phyloP scores from a whole-genome alignment of 139 green algal genomes.

The Chlorella sp. region DNA sequence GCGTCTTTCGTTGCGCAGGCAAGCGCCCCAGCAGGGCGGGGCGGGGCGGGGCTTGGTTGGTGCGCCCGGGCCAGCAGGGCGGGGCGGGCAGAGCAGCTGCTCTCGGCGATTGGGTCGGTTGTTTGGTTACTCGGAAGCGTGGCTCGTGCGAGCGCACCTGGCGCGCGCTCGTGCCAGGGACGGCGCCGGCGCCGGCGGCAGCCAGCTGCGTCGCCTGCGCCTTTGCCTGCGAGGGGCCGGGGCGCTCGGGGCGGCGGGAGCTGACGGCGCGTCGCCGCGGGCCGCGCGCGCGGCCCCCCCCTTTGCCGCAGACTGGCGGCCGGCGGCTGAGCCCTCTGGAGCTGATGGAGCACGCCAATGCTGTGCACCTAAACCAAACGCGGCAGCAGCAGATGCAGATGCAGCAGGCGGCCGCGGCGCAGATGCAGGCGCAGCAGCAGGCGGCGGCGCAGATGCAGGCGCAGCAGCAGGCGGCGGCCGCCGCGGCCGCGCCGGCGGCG shows the following conservation, averaged over 20 bases:
- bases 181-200: too few species aligned
- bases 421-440: constrained; percentile 28
- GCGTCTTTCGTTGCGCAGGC: constrained; percentile 6
- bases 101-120: too few species aligned
- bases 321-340: constrained; percentile 28
- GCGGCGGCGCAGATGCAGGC: constrained; percentile 7
- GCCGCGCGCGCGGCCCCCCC: neutral
- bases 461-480: constrained; percentile 12
- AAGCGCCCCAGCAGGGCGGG: neutral
- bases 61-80: too few species aligned
- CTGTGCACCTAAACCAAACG: constrained; percentile 17
- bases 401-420: constrained; percentile 25
- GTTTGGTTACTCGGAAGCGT: too few species aligned
- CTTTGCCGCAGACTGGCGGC: constrained; percentile 19
- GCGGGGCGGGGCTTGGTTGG: neutral
- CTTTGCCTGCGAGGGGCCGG: too few species aligned
- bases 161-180: too few species aligned
- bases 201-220: too few species aligned
- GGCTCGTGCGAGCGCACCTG: too few species aligned
- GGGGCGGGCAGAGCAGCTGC: too few species aligned
- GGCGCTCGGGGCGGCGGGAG: too few species aligned
- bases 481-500: neutral
- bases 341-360: constrained; percentile 25
- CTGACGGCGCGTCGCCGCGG: too few species aligned
- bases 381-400: constrained; percentile 23